These are phyloP conservation scores for Amylocarpus encephaloides DNA, from an alignment of 2,329 filamentous ascomycete genomes.

Conservation along the genomic window DNA sequence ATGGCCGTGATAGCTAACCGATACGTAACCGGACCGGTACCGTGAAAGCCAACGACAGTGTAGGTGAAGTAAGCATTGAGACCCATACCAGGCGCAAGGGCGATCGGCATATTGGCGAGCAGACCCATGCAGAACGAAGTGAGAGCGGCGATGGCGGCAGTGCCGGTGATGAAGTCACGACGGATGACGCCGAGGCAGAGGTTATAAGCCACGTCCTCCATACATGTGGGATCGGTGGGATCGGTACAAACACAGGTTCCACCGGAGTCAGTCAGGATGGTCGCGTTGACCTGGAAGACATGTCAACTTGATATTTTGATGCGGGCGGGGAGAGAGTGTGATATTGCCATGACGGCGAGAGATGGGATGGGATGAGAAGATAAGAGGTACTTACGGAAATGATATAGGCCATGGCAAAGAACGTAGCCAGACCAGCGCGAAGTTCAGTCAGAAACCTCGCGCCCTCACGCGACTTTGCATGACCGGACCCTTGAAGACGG, in stretches of 20 bases:
- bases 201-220: slow-evolving; percentile 44
- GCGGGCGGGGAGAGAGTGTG: slow-evolving; percentile 36
- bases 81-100: slow-evolving; percentile 67
- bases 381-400: slow-evolving; percentile 35
- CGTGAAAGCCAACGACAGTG: slow-evolving; percentile 66
- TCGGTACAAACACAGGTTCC: slow-evolving; percentile 68
- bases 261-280: slow-evolving; percentile 49
- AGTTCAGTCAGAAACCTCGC: slow-evolving; percentile 76
- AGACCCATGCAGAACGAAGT: slow-evolving; percentile 74
- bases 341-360: slow-evolving; percentile 39
- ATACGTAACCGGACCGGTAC: slow-evolving; percentile 66
- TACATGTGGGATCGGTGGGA: slow-evolving; percentile 6
- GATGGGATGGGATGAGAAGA: background rate
- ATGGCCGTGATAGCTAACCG: slow-evolving; percentile 72
- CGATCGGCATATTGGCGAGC: slow-evolving; percentile 66
- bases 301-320: background rate
- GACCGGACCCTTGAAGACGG: slow-evolving; percentile 70
- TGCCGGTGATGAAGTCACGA: slow-evolving; percentile 72
- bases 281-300: slow-evolving; percentile 8
- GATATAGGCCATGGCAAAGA: slow-evolving; percentile 62
- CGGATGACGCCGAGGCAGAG: slow-evolving; percentile 48
- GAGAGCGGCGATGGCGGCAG: slow-evolving; percentile 72
- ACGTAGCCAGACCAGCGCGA: slow-evolving; percentile 70
- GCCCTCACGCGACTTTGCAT: slow-evolving; percentile 47
- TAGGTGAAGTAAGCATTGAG: slow-evolving; percentile 82